These are phyloP conservation scores for Coniochaeta pulveracea DNA, from an alignment of 2,329 filamentous ascomycete genomes.

Conservation along the genomic window DNA sequence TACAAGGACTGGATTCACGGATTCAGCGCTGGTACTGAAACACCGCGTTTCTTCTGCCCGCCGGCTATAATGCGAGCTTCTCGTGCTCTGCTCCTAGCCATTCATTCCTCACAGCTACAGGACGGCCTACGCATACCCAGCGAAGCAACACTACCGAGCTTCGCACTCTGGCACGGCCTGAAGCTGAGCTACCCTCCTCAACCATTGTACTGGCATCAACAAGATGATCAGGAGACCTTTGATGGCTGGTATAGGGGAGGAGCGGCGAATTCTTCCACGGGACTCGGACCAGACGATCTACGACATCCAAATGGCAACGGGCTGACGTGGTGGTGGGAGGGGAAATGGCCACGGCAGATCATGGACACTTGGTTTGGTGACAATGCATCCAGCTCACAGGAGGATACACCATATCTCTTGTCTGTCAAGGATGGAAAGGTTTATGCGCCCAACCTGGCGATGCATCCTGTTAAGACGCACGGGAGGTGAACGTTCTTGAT, in stretches of 20 bases:
- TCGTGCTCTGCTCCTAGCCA: conserved; percentile 18
- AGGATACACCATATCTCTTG: conserved; percentile 16
- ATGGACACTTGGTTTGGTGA: conserved; percentile 20
- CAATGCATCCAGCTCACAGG: conserved; percentile 10
- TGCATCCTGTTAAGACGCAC: conserved; percentile 24
- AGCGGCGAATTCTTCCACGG: conserved; percentile 14
- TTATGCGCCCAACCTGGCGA: conserved; percentile 21
- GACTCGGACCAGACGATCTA: conserved; percentile 14
- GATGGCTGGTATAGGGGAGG: conserved; percentile 18
- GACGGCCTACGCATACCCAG: conserved; percentile 18
- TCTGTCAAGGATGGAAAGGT: conserved; percentile 17
- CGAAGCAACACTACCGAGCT: conserved; percentile 23
- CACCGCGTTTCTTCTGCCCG: conserved; percentile 22
- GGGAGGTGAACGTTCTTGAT: too few species aligned
- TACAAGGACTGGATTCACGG: conserved; percentile 20
- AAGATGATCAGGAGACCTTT: conserved; percentile 12
- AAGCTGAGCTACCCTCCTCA: conserved; percentile 24
- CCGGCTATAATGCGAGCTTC: conserved; percentile 22
- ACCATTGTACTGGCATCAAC: conserved; percentile 19
- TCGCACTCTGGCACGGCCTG: conserved; percentile 25
- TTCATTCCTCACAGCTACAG: conserved; percentile 20
- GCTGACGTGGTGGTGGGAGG: conserved; percentile 22
- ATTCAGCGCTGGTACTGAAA: conserved; percentile 12
- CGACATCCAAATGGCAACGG: conserved; percentile 14
- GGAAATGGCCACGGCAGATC: conserved; percentile 18